Base-by-base conservation (phyloP, 495 filamentous ascomycete species). In the Neurospora pannonica region DNA sequence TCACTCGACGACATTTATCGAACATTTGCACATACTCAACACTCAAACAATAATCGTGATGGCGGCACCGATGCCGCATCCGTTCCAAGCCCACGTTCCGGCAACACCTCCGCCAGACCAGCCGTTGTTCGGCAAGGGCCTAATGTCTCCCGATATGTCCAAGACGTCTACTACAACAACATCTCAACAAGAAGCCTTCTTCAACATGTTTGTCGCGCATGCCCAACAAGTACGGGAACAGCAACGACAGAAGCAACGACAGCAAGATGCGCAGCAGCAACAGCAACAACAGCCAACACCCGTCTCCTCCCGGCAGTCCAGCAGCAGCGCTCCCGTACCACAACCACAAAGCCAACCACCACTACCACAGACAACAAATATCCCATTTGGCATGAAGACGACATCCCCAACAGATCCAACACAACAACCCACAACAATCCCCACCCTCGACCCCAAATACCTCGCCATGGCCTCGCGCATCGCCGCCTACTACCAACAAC, bases 401-500 rank as follows among this genome's bases (percentile, higher is more conserved):
- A 46, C 48, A 48, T 43, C 48, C 71, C 13, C 71, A 75, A 24
- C 48, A 62, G 15, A 70, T 10, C 38, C 69, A 60, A 72, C 72
- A 13, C 71, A 67, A n/a, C 46, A 38, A 39, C 21, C 73, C 0
- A 46, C 42, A 21, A 31, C 48, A 46, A 10, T 54, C 38, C n/a
- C 40, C 38, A 43, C 54, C 38, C 48, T 75, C 15, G 81, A 82
- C 75, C 81, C 80, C 2, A 74, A 75, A 43, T 79, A 80, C 72
- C 70, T 81, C 11, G 77, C 81, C 71, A 81, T 83, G 80, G 80
- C 78, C 31, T 81, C 82, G n/a, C 82, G 83, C 71, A 81, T 83
- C 43, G 79, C 81, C 8, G 72, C 62, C 42, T 83, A 81, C 77
- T 83, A 83, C 74, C 80, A 82, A 70, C 81, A 83, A 71, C 80